Percentiles rank a stretch among this genome's conserved stretches.
Conservation (phyloP, 2,329 filamentous ascomycete species). For the Whalleya microplaca region DNA sequence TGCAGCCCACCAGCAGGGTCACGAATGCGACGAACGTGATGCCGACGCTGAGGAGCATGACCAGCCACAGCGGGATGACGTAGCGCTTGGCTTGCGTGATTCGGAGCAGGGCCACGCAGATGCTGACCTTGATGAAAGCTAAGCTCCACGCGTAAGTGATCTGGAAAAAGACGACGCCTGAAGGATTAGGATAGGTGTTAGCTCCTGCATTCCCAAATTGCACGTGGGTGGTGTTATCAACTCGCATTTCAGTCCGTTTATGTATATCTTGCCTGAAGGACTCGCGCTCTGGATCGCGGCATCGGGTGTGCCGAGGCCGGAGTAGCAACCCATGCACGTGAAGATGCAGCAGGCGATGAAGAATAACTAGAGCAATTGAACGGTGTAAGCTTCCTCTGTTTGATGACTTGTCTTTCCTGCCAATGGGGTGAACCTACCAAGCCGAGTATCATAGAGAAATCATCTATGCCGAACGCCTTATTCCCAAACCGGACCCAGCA, state of each 20-base stretch:
- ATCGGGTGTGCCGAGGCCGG: slow-evolving; percentile 17
- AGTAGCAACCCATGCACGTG: slow-evolving; percentile 6
- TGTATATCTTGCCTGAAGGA: slow-evolving; percentile 1
- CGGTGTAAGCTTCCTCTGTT: neutral
- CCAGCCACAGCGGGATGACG: slow-evolving; percentile 20
- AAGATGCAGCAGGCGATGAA: slow-evolving; percentile 17
- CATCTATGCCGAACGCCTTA: slow-evolving; percentile 15
- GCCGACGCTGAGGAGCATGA: slow-evolving; percentile 19
- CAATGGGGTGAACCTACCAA: slow-evolving; percentile 8
- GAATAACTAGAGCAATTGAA: neutral
- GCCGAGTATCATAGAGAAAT: slow-evolving; percentile 14
- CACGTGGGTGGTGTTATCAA: neutral
- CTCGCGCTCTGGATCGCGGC: neutral
- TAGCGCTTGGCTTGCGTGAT: slow-evolving; percentile 20
- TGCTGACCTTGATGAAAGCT: slow-evolving; percentile 24
- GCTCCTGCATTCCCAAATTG: neutral
- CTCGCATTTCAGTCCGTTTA: slow-evolving; percentile 14
- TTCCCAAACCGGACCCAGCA: slow-evolving; percentile 12
- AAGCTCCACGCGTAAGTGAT: slow-evolving; percentile 14
- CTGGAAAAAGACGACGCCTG: slow-evolving; percentile 19
- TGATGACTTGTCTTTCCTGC: neutral
- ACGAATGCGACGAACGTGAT: slow-evolving; percentile 8
- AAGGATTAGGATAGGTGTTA: neutral
- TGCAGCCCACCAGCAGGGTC: slow-evolving; percentile 14
- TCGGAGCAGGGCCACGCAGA: slow-evolving; percentile 25